Conservation (phyloP, 1,139 yeast genomes). For the Zygosaccharomyces sapae region DNA sequence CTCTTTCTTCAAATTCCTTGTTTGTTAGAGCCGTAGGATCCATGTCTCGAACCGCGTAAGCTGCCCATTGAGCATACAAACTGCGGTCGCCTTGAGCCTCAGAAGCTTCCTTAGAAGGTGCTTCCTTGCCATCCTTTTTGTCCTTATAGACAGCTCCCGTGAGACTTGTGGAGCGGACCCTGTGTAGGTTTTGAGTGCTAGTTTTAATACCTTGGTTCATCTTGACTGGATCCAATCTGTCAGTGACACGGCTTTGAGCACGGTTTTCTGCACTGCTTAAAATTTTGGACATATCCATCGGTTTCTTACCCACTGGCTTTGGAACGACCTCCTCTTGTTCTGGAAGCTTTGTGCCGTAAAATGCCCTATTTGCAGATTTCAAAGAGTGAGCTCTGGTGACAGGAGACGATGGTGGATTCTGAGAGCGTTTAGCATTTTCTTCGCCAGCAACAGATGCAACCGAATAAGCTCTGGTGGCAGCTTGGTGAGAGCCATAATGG, state of each 20-base stretch:
- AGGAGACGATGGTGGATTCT: conserved; percentile 3
- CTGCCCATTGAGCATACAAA: conserved; percentile 45
- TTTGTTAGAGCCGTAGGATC: conserved; percentile 22
- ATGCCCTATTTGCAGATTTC: conserved; percentile 12
- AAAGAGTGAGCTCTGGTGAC: conserved; percentile 13
- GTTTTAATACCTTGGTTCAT: conserved; percentile 25
- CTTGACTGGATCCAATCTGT: conserved; percentile 28
- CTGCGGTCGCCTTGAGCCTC: background rate
- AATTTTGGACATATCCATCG: conserved; percentile 33
- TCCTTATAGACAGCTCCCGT: conserved; percentile 17
- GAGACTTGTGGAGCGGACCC: conserved; percentile 21
- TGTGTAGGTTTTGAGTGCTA: conserved; percentile 13
- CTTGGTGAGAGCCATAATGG: conserved; percentile 17
- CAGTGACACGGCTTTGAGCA: conserved; percentile 29
- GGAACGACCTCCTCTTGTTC: conserved; percentile 10
- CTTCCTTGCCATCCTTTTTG: conserved; percentile 19
- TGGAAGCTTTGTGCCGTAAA: conserved; percentile 5
- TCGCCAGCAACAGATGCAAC: conserved; percentile 13
- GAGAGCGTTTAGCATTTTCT: conserved; percentile 9
- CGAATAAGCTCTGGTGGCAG: conserved; percentile 34
- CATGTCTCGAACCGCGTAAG: conserved; percentile 43
- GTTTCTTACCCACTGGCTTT: conserved; percentile 11
- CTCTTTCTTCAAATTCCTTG: conserved; percentile 18
- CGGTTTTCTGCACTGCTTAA: conserved; percentile 32
- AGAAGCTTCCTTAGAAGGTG: conserved; percentile 7